A percentile compares a stretch with the other conserved stretches of the same genome.
Evolutionary conservation across 192 early-diverging fungal species (phyloP).

Genomic region (Oehlia diaphana): DNA sequence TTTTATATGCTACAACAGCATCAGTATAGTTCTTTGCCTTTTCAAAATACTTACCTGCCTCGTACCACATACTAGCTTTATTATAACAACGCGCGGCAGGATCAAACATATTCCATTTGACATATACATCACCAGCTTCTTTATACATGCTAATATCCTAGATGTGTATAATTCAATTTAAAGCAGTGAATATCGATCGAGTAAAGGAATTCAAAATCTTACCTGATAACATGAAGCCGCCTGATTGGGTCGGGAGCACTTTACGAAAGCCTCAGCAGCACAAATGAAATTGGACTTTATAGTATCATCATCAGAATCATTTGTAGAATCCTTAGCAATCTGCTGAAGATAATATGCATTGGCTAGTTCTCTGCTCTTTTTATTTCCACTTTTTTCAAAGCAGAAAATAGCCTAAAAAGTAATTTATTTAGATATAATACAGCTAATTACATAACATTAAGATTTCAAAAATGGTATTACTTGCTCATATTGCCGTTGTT

Average conservation of each 20-base stretch:
- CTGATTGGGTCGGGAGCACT: constrained; percentile 8
- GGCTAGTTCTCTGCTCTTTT: neutral
- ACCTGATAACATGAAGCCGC: constrained; percentile 23
- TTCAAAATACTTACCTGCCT: constrained; percentile 10
- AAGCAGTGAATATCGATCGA: neutral
- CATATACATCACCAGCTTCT: constrained; percentile 5
- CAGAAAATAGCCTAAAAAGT: constrained; percentile 26
- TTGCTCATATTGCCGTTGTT: constrained; percentile 14
- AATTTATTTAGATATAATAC: neutral
- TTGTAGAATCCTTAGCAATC: constrained; percentile 8
- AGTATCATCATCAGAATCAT: constrained; percentile 6
- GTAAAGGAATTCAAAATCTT: neutral
- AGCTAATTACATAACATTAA: neutral
- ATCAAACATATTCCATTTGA: constrained; percentile 1
- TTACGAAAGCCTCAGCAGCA: constrained; percentile 9
- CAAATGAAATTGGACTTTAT: neutral
- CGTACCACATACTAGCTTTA: neutral
- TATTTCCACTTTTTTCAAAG: constrained; percentile 19
- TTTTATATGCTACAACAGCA: constrained; percentile 18
- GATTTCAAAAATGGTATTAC: neutral
- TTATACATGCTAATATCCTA: constrained; percentile 20
- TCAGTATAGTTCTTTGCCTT: constrained; percentile 26
- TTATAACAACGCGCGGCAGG: constrained; percentile 8
- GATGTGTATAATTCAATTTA: neutral
- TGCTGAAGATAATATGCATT: constrained; percentile 18